phyloP scores from a whole-genome alignment of 2,329 filamentous ascomycete genomes.

The Trichoderma brevicompactum region DNA sequence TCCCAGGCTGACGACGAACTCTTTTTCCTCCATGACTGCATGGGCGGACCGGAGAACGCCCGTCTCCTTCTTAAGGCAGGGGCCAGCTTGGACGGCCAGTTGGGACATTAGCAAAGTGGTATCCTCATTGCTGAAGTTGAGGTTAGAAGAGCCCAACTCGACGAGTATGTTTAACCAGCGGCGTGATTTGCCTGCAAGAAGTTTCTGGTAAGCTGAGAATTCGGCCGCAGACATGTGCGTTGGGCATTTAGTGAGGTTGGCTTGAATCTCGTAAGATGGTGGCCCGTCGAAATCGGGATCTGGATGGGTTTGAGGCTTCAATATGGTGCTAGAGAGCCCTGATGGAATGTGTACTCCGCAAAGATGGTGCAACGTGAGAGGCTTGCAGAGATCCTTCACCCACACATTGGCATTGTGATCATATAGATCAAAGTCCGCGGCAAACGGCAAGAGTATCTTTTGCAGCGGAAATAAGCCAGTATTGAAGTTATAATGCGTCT shows the following conservation, averaged over 20 bases:
- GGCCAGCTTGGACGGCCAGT: constrained; percentile 61
- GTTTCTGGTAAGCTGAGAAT: constrained; percentile 54
- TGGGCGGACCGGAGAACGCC: constrained; percentile 52
- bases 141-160: constrained; percentile 55
- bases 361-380: constrained; percentile 53
- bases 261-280: constrained; percentile 58
- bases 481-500: constrained; percentile 36
- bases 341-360: constrained; percentile 34
- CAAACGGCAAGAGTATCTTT: constrained; percentile 26
- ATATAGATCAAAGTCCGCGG: constrained; percentile 25
- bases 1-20: constrained; percentile 55
- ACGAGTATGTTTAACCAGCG: constrained; percentile 56
- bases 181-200: constrained; percentile 50
- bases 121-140: constrained; percentile 58
- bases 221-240: constrained; percentile 53
- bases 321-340: constrained; percentile 17
- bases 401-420: constrained; percentile 17
- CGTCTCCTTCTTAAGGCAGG: constrained; percentile 33
- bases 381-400: constrained; percentile 30
- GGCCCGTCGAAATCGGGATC: background rate
- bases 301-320: background rate
- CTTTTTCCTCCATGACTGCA: constrained; percentile 50
- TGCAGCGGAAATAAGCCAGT: background rate
- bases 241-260: constrained; percentile 55
- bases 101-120: constrained; percentile 55